Conservation (phyloP, 2,329 filamentous ascomycete species). For the Nannizziopsis arthrosporioides region DNA sequence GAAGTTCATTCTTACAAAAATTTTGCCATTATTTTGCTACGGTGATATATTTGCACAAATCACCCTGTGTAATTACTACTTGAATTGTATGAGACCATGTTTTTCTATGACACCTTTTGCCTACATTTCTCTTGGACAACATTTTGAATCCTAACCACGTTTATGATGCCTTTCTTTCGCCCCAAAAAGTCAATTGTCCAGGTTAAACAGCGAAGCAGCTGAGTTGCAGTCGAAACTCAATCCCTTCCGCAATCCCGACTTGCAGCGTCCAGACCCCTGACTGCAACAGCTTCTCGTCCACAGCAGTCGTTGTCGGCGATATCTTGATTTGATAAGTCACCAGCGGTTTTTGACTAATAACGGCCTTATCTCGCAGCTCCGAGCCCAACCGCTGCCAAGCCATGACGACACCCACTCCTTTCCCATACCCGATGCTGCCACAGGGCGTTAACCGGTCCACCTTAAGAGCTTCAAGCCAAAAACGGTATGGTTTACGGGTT, state of each 20-base stretch:
- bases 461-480: too few relatives aligned
- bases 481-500: too few relatives aligned
- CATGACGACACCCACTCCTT: neutral
- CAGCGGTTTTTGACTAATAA: neutral
- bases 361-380: neutral
- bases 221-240: too few relatives aligned
- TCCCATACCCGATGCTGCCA: neutral
- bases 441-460: neutral
- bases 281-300: neutral
- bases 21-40: neutral
- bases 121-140: too few relatives aligned
- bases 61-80: neutral
- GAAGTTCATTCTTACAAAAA: neutral
- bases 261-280: neutral
- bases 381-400: constrained; percentile 3
- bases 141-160: too few relatives aligned
- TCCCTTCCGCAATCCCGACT: too few relatives aligned
- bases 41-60: neutral
- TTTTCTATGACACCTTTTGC: neutral
- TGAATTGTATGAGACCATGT: constrained; percentile 7
- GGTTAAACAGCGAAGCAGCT: too few relatives aligned
- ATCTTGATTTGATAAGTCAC: neutral
- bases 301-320: neutral
- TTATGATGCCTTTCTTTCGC: too few relatives aligned
- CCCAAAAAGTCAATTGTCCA: too few relatives aligned